phyloP scores from a whole-genome alignment of 495 filamentous ascomycete genomes.

The Penicillium paxilli region DNA sequence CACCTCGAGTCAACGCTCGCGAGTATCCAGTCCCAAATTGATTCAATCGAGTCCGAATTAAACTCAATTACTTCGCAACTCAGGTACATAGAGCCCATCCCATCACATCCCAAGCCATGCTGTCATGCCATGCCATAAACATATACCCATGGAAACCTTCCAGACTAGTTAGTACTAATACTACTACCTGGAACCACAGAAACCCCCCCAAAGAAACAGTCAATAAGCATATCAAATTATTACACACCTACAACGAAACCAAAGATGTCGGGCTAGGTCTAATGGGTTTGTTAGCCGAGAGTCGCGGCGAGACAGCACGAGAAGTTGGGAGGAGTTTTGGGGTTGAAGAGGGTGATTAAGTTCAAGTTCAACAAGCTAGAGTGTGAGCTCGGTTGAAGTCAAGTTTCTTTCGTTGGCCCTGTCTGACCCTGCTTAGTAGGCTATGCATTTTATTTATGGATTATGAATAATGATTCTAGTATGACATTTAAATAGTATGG shows the following conservation, averaged over 20 bases:
- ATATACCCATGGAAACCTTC: too few species aligned
- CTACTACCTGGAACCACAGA: slow-evolving; percentile 11
- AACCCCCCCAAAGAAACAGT: slow-evolving; percentile 48
- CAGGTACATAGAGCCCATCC: too few species aligned
- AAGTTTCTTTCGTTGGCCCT: too few species aligned
- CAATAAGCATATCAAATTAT: slow-evolving; percentile 62
- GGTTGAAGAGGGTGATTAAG: neutral
- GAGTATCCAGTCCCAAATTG: slow-evolving; percentile 33
- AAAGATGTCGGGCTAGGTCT: slow-evolving; percentile 71
- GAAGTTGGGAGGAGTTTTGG: slow-evolving; percentile 62
- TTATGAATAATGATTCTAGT: too few species aligned
- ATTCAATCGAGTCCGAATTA: slow-evolving; percentile 30
- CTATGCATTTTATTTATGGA: too few species aligned
- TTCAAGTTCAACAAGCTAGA: too few species aligned
- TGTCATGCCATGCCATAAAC: too few species aligned
- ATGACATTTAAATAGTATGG: too few species aligned
- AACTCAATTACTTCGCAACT: slow-evolving; percentile 28
- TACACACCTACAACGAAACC: slow-evolving; percentile 80
- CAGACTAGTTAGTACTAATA: too few species aligned
- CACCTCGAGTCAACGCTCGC: slow-evolving; percentile 34
- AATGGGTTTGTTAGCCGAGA: slow-evolving; percentile 73
- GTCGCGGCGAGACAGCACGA: slow-evolving; percentile 58
- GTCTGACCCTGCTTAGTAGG: too few species aligned
- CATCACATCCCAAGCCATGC: too few species aligned
- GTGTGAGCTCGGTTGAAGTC: too few species aligned